phyloP scores from a whole-genome alignment of 495 filamentous ascomycete genomes.

The Aspergillus egyptiacus region DNA sequence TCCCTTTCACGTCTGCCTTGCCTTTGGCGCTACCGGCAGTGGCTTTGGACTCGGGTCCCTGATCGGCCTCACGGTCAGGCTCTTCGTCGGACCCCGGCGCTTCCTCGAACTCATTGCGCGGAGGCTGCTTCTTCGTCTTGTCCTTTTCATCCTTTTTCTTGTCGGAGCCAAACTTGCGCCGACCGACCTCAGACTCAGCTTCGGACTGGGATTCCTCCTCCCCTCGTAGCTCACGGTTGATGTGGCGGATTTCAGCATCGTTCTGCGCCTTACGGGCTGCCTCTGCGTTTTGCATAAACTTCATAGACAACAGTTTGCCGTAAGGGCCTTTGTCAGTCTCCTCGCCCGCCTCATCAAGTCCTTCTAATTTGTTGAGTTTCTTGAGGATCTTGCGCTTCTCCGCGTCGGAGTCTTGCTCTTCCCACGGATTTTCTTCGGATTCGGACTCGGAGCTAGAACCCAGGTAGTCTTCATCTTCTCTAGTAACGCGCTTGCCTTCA shows the following conservation, averaged over 20 bases:
- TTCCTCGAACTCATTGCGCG: conserved; percentile 58
- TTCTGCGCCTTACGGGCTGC: conserved; percentile 69
- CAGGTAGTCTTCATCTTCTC: conserved; percentile 44
- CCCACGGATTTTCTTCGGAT: conserved; percentile 50
- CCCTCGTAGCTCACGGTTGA: conserved; percentile 65
- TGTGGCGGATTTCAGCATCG: conserved; percentile 67
- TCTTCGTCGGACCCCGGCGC: conserved; percentile 47
- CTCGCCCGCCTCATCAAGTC: conserved; percentile 46
- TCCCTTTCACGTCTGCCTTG: conserved; percentile 16
- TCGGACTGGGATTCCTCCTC: conserved; percentile 52
- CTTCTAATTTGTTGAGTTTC: conserved; percentile 54
- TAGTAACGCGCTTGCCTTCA: conserved; percentile 61
- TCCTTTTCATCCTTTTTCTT: conserved; percentile 21
- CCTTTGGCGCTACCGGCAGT: conserved; percentile 16
- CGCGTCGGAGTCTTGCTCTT: conserved; percentile 50
- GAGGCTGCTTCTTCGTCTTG: conserved; percentile 16
- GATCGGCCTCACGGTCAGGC: conserved; percentile 17
- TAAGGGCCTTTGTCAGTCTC: conserved; percentile 36
- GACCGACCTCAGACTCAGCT: conserved; percentile 53
- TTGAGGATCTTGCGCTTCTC: conserved; percentile 47
- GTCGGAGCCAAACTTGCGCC: conserved; percentile 57
- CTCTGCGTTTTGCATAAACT: conserved; percentile 90
- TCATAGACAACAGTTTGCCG: conserved; percentile 62
- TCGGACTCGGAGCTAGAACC: conserved; percentile 45
- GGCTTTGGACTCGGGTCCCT: conserved; percentile 21